These are phyloP conservation scores for Ogataea wickerhamii DNA, from an alignment of 805 yeast genomes.

Conservation along the genomic window DNA sequence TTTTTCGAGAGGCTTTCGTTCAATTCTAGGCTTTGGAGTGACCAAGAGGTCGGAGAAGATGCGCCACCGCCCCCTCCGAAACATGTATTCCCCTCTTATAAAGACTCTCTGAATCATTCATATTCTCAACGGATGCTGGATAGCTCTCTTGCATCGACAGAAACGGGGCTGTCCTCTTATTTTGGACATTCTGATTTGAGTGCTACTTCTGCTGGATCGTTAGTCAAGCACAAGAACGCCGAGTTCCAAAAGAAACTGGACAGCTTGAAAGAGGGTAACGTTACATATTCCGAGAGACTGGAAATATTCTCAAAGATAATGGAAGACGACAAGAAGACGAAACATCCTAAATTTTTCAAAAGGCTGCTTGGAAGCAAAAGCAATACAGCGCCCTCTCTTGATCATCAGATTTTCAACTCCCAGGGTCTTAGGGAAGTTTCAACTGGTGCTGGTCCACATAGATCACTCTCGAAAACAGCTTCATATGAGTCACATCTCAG, in stretches of 20 bases:
- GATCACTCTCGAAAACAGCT: neutral
- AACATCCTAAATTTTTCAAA: constrained; percentile 44
- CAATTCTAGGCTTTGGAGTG: neutral
- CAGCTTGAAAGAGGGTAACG: constrained; percentile 18
- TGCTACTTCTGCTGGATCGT: constrained; percentile 88
- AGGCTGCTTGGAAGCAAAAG: constrained; percentile 37
- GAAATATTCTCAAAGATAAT: constrained; percentile 39
- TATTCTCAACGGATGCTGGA: constrained; percentile 28
- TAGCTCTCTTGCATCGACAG: constrained; percentile 32
- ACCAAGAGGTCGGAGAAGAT: constrained; percentile 7
- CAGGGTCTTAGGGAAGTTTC: constrained; percentile 1
- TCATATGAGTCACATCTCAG: constrained; percentile 2
- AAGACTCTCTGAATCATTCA: constrained; percentile 19
- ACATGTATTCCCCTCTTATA: constrained; percentile 20
- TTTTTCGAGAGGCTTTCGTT: neutral
- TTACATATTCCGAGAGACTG: constrained; percentile 17
- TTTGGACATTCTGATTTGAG: constrained; percentile 67
- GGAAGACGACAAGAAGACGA: constrained; percentile 38
- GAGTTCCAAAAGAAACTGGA: constrained; percentile 23
- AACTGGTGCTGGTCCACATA: neutral
- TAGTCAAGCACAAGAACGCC: constrained; percentile 58
- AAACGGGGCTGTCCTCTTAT: constrained; percentile 39
- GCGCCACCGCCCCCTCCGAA: constrained; percentile 38
- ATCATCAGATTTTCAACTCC: constrained; percentile 30
- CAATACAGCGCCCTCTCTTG: constrained; percentile 30